phyloP scores from a whole-genome alignment of 2,329 filamentous ascomycete species.

The Diplodia sapinea region DNA sequence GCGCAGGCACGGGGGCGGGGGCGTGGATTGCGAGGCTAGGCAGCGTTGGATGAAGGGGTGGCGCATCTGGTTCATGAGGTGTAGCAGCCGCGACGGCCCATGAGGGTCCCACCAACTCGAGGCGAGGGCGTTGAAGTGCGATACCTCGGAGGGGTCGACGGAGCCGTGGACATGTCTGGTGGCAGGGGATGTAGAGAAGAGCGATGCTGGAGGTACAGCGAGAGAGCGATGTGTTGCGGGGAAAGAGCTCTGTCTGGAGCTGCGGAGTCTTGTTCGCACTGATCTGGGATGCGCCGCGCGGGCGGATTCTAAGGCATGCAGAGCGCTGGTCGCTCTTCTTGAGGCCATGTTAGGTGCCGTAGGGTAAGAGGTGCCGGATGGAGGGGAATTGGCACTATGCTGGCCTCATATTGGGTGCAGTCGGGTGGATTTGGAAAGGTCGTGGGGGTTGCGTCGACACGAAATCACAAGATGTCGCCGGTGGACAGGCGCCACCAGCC shows the following conservation, averaged over 20 bases:
- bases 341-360: background rate
- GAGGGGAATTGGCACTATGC: background rate
- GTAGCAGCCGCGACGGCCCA: conserved; percentile 86
- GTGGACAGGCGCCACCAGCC: background rate
- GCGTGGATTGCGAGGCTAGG: conserved; percentile 51
- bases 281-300: background rate
- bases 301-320: conserved; percentile 4
- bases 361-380: background rate
- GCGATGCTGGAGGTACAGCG: background rate
- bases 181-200: conserved; percentile 12
- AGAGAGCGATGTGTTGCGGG: background rate
- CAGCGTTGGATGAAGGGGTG: conserved; percentile 88
- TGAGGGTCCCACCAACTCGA: conserved; percentile 97
- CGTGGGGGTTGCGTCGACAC: background rate
- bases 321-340: conserved; percentile 9
- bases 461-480: conserved; percentile 27
- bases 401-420: background rate
- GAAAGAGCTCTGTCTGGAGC: background rate
- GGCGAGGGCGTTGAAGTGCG: conserved; percentile 92
- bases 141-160: conserved; percentile 84
- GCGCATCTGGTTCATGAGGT: conserved; percentile 97
- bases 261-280: background rate
- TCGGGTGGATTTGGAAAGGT: background rate
- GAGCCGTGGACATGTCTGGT: conserved; percentile 35
- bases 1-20: conserved; percentile 53